Base-by-base conservation (phyloP, 345 rosid species). In the Isatis tinctoria region DNA sequence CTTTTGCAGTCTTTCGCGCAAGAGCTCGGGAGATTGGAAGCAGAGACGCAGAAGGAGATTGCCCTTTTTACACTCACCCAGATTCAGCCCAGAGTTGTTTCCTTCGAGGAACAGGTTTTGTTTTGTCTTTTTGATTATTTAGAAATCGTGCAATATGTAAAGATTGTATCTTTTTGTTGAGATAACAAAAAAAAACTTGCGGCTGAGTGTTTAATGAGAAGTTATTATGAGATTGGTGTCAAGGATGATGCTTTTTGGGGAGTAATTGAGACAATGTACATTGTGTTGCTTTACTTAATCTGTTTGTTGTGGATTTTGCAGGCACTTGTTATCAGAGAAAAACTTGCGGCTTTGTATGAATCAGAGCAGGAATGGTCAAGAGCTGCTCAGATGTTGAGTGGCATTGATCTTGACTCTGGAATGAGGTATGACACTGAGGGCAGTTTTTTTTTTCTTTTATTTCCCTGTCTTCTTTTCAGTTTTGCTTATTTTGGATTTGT, bases 311-410 rank as follows among this genome's bases (percentile, higher is more conserved):
- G 66, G 10, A 8, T 6, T 48, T 27, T 74, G 64, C 32, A 92
- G 99, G 96, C 91, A 36, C 82, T 95, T 70, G 80, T 92, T 73
- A 88, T 90, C 58, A 82, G 99, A 79, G 99, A 95, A 84, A 95
- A 95, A 70, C 99, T 95, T 82, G 97, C 97, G 3, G 96, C 85
- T 68, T 82, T 88, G 66, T 95, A 88, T 62, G 99, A 95, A 66
- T 92, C 97, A 0, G 97, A 92, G 75, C 93, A 87, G 73, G 87
- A 90, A 52, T 90, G 99, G 97, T 92, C 99, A 28, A 90, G 85
- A 83, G 99, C 99, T 13, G 97, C 99, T 3, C 96, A 95, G 83
- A 95, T 95, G 97, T 91, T 95, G 40, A 92, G 99, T 72, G 99
- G 99, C 53, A 95, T 95, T 82, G 96, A 95, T 82, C 79, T 92